Evolutionary conservation across 1,284 basidiomycete genomes (phyloP).

Genomic region (Ceratobasidium sp.): DNA sequence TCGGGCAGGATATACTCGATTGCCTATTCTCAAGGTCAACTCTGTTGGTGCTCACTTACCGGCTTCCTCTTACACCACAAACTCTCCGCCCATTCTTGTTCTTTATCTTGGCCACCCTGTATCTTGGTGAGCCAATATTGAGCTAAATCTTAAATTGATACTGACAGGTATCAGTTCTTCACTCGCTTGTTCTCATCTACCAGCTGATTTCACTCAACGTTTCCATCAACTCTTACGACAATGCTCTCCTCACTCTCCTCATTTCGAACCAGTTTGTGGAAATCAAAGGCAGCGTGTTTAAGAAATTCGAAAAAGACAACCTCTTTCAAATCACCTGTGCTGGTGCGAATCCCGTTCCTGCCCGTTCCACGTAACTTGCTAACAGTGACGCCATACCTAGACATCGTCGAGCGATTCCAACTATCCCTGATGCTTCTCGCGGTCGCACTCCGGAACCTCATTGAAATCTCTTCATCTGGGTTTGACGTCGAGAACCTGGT

Average conservation of each 20-base stretch:
- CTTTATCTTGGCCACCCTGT: conserved; percentile 85
- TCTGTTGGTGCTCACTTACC: conserved; percentile 78
- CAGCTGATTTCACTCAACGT: conserved; percentile 97
- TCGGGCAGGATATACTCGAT: conserved; percentile 97
- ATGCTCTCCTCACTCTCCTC: conserved; percentile 92
- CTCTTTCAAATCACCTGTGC: conserved; percentile 99
- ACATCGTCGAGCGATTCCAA: conserved; percentile 98
- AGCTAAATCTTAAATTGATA: background rate
- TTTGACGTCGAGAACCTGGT: conserved; percentile 77
- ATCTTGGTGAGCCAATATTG: conserved; percentile 75
- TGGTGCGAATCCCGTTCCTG: conserved; percentile 63
- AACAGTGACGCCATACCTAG: conserved; percentile 60
- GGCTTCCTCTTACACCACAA: conserved; percentile 69
- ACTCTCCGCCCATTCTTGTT: conserved; percentile 85
- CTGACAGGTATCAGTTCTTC: conserved; percentile 70
- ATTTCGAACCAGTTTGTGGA: conserved; percentile 99
- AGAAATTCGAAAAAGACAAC: conserved; percentile 99
- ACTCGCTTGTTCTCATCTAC: conserved; percentile 96
- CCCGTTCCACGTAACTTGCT: background rate
- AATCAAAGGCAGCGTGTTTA: conserved; percentile 99
- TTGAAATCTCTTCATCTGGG: conserved; percentile 92
- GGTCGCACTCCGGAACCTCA: conserved; percentile 94
- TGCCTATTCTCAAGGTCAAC: conserved; percentile 96
- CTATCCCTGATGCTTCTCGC: conserved; percentile 91
- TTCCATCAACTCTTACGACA: conserved; percentile 98